These are phyloP conservation scores for Tagetes erecta DNA, from an alignment of 129 eudicot genomes.

Conservation along the genomic window DNA sequence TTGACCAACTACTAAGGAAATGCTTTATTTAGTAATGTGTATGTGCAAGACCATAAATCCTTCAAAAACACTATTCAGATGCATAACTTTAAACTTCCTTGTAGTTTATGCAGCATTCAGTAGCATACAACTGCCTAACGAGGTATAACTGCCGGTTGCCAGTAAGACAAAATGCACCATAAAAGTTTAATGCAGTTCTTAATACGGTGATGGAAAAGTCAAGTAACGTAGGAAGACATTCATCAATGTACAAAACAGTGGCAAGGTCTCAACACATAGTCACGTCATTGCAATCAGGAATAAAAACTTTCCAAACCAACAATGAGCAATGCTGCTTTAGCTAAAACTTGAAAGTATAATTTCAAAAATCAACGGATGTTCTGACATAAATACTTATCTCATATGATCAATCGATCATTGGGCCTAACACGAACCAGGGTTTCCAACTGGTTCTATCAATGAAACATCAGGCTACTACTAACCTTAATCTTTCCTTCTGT, in stretches of 20 bases:
- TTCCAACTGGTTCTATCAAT: constrained; percentile 12
- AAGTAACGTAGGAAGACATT: constrained; percentile 3
- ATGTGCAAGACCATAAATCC: constrained; percentile 5
- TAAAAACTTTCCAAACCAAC: background rate
- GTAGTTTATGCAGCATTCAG: constrained; percentile 6
- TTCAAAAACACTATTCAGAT: constrained; percentile 3
- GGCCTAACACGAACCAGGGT: background rate
- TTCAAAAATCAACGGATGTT: background rate
- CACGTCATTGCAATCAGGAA: constrained; percentile 7
- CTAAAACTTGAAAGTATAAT: background rate
- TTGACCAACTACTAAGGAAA: background rate
- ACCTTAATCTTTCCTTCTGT: background rate
- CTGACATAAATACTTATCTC: background rate
- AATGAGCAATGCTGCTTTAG: background rate
- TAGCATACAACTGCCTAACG: constrained; percentile 14
- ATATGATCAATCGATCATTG: background rate
- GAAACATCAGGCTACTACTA: constrained; percentile 4
- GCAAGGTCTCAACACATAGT: constrained; percentile 4
- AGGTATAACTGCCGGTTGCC: background rate
- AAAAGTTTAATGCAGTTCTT: background rate
- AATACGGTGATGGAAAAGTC: constrained; percentile 4
- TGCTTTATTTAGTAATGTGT: constrained; percentile 1
- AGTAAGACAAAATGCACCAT: constrained; percentile 4
- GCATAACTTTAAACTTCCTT: constrained; percentile 6
- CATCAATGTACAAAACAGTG: constrained; percentile 6